phyloP scores from a whole-genome alignment of 306 rosid genomes.

The Dicorynia guianensis region DNA sequence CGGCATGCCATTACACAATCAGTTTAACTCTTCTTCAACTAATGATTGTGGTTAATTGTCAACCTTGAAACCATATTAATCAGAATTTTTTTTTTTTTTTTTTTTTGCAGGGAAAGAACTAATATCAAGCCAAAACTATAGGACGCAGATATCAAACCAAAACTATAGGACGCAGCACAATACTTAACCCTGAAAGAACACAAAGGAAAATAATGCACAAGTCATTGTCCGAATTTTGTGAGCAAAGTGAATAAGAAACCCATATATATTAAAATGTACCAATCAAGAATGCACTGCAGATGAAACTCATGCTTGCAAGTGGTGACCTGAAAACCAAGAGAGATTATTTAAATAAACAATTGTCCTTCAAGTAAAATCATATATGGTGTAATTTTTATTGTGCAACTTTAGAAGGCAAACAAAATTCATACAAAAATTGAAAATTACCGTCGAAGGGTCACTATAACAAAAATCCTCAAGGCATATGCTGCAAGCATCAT shows the following conservation, averaged over 20 bases:
- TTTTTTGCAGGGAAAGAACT: slow-evolving; percentile 1
- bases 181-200: too few species aligned
- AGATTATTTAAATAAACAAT: slow-evolving; percentile 36
- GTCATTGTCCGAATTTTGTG: background rate
- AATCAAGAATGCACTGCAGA: slow-evolving; percentile 96
- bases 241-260: background rate
- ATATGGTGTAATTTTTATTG: slow-evolving; percentile 11
- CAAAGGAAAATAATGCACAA: background rate
- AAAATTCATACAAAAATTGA: background rate
- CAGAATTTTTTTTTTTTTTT: background rate
- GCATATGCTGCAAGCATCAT: slow-evolving; percentile 97
- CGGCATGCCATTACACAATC: background rate
- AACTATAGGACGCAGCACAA: background rate
- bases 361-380: slow-evolving; percentile 20
- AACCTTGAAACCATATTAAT: slow-evolving; percentile 22
- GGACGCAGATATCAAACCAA: too few species aligned
- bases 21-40: background rate
- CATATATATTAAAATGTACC: slow-evolving; percentile 55
- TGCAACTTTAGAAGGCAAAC: background rate
- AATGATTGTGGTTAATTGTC: background rate
- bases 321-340: slow-evolving; percentile 67
- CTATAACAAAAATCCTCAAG: slow-evolving; percentile 83
- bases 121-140: background rate
- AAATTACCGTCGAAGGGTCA: slow-evolving; percentile 85
- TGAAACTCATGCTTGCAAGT: slow-evolving; percentile 92